Evolutionary conservation across 495 filamentous ascomycete species (phyloP).

Genomic region (Penicillium atrosanguineum): DNA sequence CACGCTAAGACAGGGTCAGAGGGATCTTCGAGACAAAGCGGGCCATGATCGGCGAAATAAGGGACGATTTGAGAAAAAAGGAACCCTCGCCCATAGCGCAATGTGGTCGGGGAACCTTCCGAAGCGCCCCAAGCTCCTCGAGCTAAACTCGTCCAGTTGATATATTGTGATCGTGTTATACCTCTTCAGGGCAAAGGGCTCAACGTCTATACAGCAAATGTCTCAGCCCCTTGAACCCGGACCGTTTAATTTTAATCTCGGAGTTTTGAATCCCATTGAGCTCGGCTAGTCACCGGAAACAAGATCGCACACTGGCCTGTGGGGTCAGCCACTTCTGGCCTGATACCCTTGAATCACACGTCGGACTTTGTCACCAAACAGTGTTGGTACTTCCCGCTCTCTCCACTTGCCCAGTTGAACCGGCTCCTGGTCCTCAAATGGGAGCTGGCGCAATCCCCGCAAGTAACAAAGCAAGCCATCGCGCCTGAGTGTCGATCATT

Average conservation of each 20-base stretch:
- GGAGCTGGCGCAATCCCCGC: background rate
- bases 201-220: background rate
- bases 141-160: background rate
- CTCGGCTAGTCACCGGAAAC: background rate
- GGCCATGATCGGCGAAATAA: constrained; percentile 13
- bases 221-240: background rate
- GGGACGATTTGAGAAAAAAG: constrained; percentile 4
- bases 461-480: background rate
- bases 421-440: background rate
- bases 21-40: constrained; percentile 11
- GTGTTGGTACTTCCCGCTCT: background rate
- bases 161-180: background rate
- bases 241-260: background rate
- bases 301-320: background rate
- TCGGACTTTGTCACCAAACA: background rate
- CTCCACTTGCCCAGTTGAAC: background rate
- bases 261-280: background rate
- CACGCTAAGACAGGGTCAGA: constrained; percentile 20
- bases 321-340: background rate
- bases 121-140: background rate
- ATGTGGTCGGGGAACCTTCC: background rate
- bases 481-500: background rate
- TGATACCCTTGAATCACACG: background rate
- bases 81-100: background rate
- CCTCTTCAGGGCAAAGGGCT: background rate